These are phyloP conservation scores for Yarrowia divulgata DNA, from an alignment of 805 yeast species.

Conservation along the genomic window DNA sequence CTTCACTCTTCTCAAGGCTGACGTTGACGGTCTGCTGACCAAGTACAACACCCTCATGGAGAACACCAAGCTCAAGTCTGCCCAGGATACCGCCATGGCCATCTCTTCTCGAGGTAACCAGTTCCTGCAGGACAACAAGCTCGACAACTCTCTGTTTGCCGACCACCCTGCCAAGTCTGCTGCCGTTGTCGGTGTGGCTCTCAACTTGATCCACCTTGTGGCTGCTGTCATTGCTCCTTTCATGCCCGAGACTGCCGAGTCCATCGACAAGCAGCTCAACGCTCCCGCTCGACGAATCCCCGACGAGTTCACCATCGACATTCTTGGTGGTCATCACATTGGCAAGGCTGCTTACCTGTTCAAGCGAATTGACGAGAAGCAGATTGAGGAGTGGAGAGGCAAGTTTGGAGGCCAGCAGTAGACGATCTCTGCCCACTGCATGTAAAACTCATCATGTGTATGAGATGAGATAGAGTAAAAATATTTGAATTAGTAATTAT, in stretches of 20 bases:
- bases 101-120: constrained; percentile 91
- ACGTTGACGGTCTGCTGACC: constrained; percentile 66
- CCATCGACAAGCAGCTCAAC: constrained; percentile 79
- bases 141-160: constrained; percentile 84
- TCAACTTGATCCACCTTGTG: constrained; percentile 86
- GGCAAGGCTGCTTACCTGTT: constrained; percentile 92
- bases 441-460: neutral
- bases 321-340: constrained; percentile 83
- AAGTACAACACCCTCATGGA: constrained; percentile 78
- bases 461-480: constrained; percentile 12
- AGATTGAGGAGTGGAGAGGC: constrained; percentile 84
- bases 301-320: constrained; percentile 71
- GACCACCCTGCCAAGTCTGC: constrained; percentile 81
- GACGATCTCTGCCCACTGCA: neutral
- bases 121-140: constrained; percentile 94
- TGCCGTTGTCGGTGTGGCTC: constrained; percentile 90
- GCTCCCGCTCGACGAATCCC: constrained; percentile 82
- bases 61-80: constrained; percentile 75
- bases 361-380: constrained; percentile 88
- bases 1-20: constrained; percentile 55
- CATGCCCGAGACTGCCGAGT: constrained; percentile 82
- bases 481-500: neutral
- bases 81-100: constrained; percentile 90
- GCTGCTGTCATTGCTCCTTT: constrained; percentile 83
- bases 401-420: constrained; percentile 72